phyloP scores from a whole-genome alignment of 208 protist species.

The Crithidia brevicula region DNA sequence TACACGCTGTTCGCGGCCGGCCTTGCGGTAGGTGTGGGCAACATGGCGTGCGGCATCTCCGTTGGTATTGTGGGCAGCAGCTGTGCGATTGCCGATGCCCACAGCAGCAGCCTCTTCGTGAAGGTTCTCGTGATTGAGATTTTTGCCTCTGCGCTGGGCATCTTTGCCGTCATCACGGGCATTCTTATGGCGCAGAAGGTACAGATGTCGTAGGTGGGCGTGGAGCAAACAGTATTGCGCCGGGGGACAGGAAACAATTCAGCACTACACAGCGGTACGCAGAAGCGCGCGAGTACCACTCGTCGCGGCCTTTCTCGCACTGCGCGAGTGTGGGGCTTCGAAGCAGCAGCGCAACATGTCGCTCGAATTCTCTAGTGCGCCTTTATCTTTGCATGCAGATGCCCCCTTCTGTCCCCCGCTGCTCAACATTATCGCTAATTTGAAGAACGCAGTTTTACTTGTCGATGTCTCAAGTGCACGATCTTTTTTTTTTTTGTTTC shows the following conservation, averaged over 20 bases:
- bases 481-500: neutral
- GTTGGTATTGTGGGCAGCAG: slow-evolving; percentile 97
- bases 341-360: too few species aligned
- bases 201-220: slow-evolving; percentile 53
- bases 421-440: too few species aligned
- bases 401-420: too few species aligned
- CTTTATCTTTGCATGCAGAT: too few species aligned
- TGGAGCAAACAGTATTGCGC: neutral
- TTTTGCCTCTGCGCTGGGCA: slow-evolving; percentile 97
- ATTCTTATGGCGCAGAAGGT: slow-evolving; percentile 95
- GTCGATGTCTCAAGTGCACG: neutral
- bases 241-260: neutral
- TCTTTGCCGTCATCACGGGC: slow-evolving; percentile 98
- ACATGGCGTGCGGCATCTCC: slow-evolving; percentile 95
- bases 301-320: too few species aligned
- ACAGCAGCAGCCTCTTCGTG: slow-evolving; percentile 95
- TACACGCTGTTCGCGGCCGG: slow-evolving; percentile 97
- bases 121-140: slow-evolving; percentile 99
- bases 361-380: too few species aligned
- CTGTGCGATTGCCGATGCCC: slow-evolving; percentile 96
- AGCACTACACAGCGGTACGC: too few species aligned
- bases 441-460: too few species aligned
- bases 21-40: slow-evolving; percentile 94
- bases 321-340: neutral
- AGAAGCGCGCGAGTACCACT: too few species aligned